Evolutionary conservation across 371 early-diverging fungal genomes (phyloP).

Genomic region (Mucor lusitanicus): DNA sequence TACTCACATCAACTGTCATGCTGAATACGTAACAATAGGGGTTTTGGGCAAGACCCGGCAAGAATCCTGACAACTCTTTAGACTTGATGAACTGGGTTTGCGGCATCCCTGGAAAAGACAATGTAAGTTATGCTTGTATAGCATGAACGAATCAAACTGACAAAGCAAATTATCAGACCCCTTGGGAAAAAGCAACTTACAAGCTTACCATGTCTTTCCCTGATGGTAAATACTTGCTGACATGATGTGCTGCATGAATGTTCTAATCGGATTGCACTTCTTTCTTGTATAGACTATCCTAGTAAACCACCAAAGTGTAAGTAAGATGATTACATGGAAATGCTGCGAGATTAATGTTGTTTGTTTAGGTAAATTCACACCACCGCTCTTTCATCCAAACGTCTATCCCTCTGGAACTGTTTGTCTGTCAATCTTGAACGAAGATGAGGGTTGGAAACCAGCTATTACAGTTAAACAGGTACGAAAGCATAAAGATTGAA

Average conservation of each 20-base stretch:
- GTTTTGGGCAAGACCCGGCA: constrained; percentile 87
- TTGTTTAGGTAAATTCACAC: constrained; percentile 73
- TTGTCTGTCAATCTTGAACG: constrained; percentile 97
- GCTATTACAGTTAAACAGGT: constrained; percentile 98
- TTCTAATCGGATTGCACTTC: background rate
- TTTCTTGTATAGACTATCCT: constrained; percentile 65
- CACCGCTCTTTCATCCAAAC: constrained; percentile 98
- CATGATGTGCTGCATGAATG: background rate
- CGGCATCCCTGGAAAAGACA: constrained; percentile 92
- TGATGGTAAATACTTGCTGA: constrained; percentile 56
- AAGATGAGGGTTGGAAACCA: constrained; percentile 98
- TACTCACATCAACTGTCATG: background rate
- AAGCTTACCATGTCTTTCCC: constrained; percentile 91
- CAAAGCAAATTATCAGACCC: constrained; percentile 62
- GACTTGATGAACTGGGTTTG: constrained; percentile 92
- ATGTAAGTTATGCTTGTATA: constrained; percentile 36
- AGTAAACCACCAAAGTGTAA: constrained; percentile 86
- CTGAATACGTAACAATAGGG: constrained; percentile 50
- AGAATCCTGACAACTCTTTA: constrained; percentile 77
- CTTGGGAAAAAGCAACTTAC: constrained; percentile 97
- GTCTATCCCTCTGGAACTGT: constrained; percentile 99
- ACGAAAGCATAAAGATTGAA: constrained; percentile 7
- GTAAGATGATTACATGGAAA: background rate
- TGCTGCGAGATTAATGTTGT: background rate
- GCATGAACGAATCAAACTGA: background rate